phyloP scores from a whole-genome alignment of 768 basidiomycete genomes.

The Lentinula raphanica region DNA sequence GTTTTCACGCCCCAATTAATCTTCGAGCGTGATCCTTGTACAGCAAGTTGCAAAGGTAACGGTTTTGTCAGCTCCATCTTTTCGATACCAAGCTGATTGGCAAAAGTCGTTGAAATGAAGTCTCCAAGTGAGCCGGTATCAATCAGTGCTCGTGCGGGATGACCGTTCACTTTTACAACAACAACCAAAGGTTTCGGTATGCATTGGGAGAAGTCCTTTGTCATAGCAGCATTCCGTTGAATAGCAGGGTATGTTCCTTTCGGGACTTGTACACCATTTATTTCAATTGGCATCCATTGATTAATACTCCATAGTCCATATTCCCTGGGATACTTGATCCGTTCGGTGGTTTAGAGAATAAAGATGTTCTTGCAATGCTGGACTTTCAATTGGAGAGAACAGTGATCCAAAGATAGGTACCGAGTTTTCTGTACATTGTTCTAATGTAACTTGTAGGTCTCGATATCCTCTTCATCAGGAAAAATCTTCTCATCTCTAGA shows the following conservation, averaged over 20 bases:
- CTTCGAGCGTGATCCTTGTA: slow-evolving; percentile 34
- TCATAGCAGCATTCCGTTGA: slow-evolving; percentile 19
- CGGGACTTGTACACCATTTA: slow-evolving; percentile 22
- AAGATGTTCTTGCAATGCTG: too few relatives aligned
- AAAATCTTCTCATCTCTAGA: too few relatives aligned
- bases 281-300: slow-evolving; percentile 7
- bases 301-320: too few relatives aligned
- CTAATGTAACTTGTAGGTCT: too few relatives aligned
- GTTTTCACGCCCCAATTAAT: slow-evolving; percentile 24
- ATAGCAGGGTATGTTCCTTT: not conserved
- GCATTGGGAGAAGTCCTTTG: slow-evolving; percentile 13
- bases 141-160: slow-evolving; percentile 27
- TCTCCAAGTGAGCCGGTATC: slow-evolving; percentile 36
- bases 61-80: slow-evolving; percentile 22
- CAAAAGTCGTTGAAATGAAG: slow-evolving; percentile 32
- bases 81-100: slow-evolving; percentile 29
- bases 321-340: too few relatives aligned
- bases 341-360: too few relatives aligned
- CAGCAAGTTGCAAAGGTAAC: slow-evolving; percentile 32
- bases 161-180: slow-evolving; percentile 24
- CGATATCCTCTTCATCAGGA: too few relatives aligned
- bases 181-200: slow-evolving; percentile 31
- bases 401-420: too few relatives aligned
- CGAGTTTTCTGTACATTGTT: too few relatives aligned
- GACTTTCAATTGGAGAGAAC: too few relatives aligned